Base-by-base conservation (phyloP, 2,329 filamentous ascomycete species). In the Arthrinium puccinioides region DNA sequence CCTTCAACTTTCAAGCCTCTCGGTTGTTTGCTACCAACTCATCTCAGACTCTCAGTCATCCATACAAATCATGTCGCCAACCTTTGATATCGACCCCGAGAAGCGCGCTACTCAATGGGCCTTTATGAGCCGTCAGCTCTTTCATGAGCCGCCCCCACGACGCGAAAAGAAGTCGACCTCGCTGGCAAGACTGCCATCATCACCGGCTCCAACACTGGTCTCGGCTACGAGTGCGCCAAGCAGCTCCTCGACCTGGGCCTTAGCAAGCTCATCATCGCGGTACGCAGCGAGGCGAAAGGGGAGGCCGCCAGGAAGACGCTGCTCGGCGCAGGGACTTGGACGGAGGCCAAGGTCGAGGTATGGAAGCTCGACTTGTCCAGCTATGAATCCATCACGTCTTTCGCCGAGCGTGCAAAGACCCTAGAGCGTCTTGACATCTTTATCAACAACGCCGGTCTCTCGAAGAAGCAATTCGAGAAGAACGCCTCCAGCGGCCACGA, bases 381-480 rank as follows among this genome's bases (percentile, higher is more conserved):
- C 8, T 64, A 64, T 35, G 47, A 52, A 1, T 66, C 63, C 3
- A 49, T 70, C 27, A 46, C 48, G 25, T 45, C 48, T 7, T 70
- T 71, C 38, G 60, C 52, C 14, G 41, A 41, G 3, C 57, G 56
- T 5, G 51, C 54, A 1, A 45, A 42, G 5, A 30, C 46, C 2
- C 53, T 71, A 9, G 28, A 53, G 0, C 53, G 56, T 9, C 42
- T 69, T 5, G 64, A 70, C 42, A 55, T 59, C 7, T 55, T 51
- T 10, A 53, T 70, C 21, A 48, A 61, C 18, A 69, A 52, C 33
- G 48, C 49, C 6, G 49, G 61, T 0, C n/a, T 47, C 15, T 18
- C 16, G 6, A 36, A 32, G 43, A 66, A 11, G 50, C 7, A 13
- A n/a, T 32, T 27, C 6, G 19, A 21, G 9, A 10, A 21, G 5